Percentiles rank a stretch among this genome's conserved stretches.
Conservation (phyloP, 2,329 filamentous ascomycete genomes). For the Knoxdaviesia capensis region DNA sequence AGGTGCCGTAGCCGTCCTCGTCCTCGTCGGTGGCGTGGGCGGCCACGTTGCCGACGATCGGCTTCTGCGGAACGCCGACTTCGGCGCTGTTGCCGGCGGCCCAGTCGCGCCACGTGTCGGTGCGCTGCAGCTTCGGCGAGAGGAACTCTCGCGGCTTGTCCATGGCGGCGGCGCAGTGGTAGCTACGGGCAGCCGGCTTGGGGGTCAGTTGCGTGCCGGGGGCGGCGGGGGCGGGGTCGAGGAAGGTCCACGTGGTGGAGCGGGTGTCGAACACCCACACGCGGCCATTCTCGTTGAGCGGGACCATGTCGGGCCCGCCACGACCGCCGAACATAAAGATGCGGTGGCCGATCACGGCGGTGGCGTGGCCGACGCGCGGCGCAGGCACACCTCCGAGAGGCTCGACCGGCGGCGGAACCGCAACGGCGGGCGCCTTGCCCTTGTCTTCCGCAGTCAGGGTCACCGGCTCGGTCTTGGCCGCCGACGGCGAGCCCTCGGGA, state of each 20-base stretch:
- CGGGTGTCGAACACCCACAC: slow-evolving; percentile 59
- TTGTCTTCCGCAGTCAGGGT: slow-evolving; percentile 13
- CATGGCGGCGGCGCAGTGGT: slow-evolving; percentile 41
- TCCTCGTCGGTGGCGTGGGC: slow-evolving; percentile 38
- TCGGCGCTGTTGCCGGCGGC: slow-evolving; percentile 31
- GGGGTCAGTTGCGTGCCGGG: slow-evolving; percentile 18
- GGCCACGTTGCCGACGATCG: slow-evolving; percentile 35
- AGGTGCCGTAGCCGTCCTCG: slow-evolving; percentile 40
- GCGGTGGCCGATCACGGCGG: slow-evolving; percentile 43
- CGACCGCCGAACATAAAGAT: slow-evolving; percentile 72
- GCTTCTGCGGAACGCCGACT: slow-evolving; percentile 36
- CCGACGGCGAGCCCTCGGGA: slow-evolving; percentile 8
- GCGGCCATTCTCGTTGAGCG: slow-evolving; percentile 53
- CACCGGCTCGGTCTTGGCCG: slow-evolving; percentile 8
- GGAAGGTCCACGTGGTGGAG: slow-evolving; percentile 39
- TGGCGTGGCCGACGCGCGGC: slow-evolving; percentile 54
- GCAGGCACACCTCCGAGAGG: slow-evolving; percentile 30
- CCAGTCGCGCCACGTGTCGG: slow-evolving; percentile 33
- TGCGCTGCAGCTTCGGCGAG: slow-evolving; percentile 13
- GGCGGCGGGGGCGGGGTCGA: slow-evolving; percentile 33
- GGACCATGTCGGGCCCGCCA: slow-evolving; percentile 44
- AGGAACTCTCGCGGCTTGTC: slow-evolving; percentile 34
- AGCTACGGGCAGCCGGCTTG: slow-evolving; percentile 45
- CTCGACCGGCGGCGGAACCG: slow-evolving; percentile 7
- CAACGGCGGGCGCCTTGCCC: slow-evolving; percentile 16